Conservation (phyloP, 225 moss, liverwort and hornwort species). For the Bryum argenteum region DNA sequence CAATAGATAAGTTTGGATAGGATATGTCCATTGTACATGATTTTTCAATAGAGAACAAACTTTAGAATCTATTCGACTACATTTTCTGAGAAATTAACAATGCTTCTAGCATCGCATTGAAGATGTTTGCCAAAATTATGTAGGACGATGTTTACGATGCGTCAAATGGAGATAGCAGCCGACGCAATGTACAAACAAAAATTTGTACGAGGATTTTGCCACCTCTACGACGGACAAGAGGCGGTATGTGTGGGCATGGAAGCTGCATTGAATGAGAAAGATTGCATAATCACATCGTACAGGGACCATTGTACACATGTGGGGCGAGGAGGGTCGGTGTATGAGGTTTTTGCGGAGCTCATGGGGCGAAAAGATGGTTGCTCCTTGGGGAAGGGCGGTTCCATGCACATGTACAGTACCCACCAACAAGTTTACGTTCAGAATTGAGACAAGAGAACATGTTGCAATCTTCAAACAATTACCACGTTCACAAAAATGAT, state of each 20-base stretch:
- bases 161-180: conserved; percentile 4
- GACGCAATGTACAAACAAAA: conserved; percentile 10
- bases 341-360: conserved; percentile 4
- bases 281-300: conserved; percentile 2
- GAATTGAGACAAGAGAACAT: too few relatives aligned
- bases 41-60: too few relatives aligned
- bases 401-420: conserved; percentile 1
- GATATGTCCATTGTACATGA: too few relatives aligned
- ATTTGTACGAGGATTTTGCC: not conserved
- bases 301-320: conserved; percentile 4
- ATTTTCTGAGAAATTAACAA: too few relatives aligned
- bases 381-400: not conserved
- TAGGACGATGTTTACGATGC: conserved; percentile 4
- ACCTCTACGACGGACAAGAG: conserved; percentile 17
- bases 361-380: conserved; percentile 5
- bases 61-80: too few relatives aligned
- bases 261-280: not conserved
- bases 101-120: too few relatives aligned
- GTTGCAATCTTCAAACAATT: too few relatives aligned
- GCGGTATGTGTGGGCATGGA: conserved; percentile 8
- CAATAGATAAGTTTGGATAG: too few relatives aligned
- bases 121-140: too few relatives aligned
- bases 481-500: too few relatives aligned
- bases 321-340: not conserved
- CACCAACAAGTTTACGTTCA: too few relatives aligned